Evolutionary conservation across 495 filamentous ascomycete genomes (phyloP).

Genomic region (Darksidea phi): DNA sequence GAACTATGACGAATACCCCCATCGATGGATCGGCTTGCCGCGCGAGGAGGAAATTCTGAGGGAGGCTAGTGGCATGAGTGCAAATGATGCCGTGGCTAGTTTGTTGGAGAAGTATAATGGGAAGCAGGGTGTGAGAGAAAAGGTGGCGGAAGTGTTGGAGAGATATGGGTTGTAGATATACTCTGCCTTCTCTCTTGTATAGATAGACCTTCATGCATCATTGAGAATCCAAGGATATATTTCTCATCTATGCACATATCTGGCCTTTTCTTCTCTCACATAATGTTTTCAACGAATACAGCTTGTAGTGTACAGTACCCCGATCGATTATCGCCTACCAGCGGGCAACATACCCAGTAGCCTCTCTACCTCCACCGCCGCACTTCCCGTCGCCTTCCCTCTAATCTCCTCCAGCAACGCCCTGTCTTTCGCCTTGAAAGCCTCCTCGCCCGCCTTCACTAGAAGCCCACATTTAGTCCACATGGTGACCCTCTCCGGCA

Average conservation of each 20-base stretch:
- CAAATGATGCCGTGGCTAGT: constrained; percentile 48
- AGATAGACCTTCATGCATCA: too few species aligned
- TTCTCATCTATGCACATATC: too few species aligned
- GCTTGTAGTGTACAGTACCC: too few species aligned
- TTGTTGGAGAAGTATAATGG: constrained; percentile 48
- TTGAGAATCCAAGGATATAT: too few species aligned
- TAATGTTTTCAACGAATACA: too few species aligned
- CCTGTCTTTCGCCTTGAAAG: constrained; percentile 75
- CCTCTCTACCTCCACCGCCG: constrained; percentile 58
- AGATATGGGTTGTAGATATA: constrained; percentile 17
- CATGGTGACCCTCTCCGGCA: constrained; percentile 78
- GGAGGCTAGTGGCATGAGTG: constrained; percentile 39
- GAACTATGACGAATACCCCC: constrained; percentile 66
- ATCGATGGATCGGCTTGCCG: constrained; percentile 66
- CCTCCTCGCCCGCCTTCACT: constrained; percentile 88
- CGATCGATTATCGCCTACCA: constrained; percentile 3
- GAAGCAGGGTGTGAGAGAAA: constrained; percentile 48
- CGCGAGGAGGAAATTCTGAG: constrained; percentile 66
- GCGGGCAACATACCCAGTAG: constrained; percentile 50
- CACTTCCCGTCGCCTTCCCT: constrained; percentile 56
- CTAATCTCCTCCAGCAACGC: constrained; percentile 62
- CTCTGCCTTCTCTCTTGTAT: too few species aligned
- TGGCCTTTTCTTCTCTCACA: too few species aligned
- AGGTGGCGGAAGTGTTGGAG: constrained; percentile 47
- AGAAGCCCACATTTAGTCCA: constrained; percentile 94